phyloP scores from a whole-genome alignment of 148 eudicot genomes.

The Camellia japonica region DNA sequence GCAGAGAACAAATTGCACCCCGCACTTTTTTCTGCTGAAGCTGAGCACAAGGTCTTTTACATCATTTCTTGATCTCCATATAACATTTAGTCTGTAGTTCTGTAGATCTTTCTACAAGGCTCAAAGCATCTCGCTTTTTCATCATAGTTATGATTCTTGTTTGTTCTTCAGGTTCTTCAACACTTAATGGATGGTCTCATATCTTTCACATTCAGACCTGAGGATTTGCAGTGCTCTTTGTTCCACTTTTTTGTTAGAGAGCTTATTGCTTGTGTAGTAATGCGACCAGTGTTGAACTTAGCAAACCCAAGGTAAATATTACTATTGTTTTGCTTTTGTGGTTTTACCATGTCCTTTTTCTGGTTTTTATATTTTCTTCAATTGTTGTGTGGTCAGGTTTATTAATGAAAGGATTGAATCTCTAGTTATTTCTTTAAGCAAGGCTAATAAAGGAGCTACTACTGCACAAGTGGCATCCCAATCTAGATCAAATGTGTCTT shows the following conservation, averaged over 20 bases:
- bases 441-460: slow-evolving; percentile 47
- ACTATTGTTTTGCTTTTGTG: slow-evolving; percentile 8
- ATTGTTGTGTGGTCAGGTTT: slow-evolving; percentile 52
- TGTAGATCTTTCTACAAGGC: background rate
- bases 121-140: background rate
- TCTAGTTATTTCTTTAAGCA: slow-evolving; percentile 52
- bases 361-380: slow-evolving; percentile 20
- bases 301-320: slow-evolving; percentile 78
- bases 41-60: slow-evolving; percentile 82
- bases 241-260: slow-evolving; percentile 76
- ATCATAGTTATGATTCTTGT: slow-evolving; percentile 8
- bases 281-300: slow-evolving; percentile 81
- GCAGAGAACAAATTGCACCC: slow-evolving; percentile 89
- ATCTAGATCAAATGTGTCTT: slow-evolving; percentile 42
- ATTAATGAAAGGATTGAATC: slow-evolving; percentile 94
- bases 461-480: slow-evolving; percentile 30
- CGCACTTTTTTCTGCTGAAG: slow-evolving; percentile 78
- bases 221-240: slow-evolving; percentile 87
- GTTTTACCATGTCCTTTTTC: background rate
- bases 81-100: background rate
- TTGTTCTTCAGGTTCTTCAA: slow-evolving; percentile 76
- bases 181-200: slow-evolving; percentile 87
- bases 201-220: slow-evolving; percentile 60
- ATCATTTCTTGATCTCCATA: slow-evolving; percentile 7
- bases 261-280: slow-evolving; percentile 90